These are phyloP conservation scores for Lanmaoa pseudosensibilis DNA, from an alignment of 768 basidiomycete genomes.

Conservation along the genomic window DNA sequence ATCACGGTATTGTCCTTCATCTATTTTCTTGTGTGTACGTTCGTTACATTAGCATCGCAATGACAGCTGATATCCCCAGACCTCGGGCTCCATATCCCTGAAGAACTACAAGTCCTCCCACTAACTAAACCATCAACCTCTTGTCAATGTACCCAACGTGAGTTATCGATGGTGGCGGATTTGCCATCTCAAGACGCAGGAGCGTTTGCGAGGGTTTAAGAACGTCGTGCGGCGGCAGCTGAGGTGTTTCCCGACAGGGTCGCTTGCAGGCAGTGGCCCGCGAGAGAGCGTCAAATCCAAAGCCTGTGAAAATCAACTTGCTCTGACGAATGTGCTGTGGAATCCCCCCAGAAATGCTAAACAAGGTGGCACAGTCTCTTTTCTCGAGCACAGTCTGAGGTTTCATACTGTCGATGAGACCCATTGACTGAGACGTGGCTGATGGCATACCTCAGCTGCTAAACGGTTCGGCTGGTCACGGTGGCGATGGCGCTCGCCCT, in stretches of 20 bases:
- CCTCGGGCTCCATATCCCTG: neutral
- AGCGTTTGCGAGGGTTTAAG: neutral
- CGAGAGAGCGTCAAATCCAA: neutral
- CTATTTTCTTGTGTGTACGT: slow-evolving; percentile 2
- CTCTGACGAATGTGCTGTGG: neutral
- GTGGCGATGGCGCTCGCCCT: neutral
- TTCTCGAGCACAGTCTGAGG: neutral
- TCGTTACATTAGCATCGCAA: slow-evolving; percentile 7
- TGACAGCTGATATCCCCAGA: slow-evolving; percentile 1
- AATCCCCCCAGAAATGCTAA: neutral
- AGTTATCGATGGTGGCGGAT: neutral
- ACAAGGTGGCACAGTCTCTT: neutral
- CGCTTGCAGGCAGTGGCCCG: neutral
- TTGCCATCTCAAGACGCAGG: neutral
- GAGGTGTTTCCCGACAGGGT: neutral
- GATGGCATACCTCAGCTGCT: slow-evolving; percentile 10
- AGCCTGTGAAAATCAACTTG: neutral
- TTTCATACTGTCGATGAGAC: slow-evolving; percentile 1
- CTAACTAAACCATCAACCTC: neutral
- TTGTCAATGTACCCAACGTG: neutral
- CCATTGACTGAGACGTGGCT: neutral
- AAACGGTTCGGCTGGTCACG: neutral
- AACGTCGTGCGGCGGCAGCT: neutral
- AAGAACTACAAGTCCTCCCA: neutral
- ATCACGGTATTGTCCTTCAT: slow-evolving; percentile 2